These are phyloP conservation scores for Saturnispora silvae DNA, from an alignment of 805 yeast species.

Conservation along the genomic window DNA sequence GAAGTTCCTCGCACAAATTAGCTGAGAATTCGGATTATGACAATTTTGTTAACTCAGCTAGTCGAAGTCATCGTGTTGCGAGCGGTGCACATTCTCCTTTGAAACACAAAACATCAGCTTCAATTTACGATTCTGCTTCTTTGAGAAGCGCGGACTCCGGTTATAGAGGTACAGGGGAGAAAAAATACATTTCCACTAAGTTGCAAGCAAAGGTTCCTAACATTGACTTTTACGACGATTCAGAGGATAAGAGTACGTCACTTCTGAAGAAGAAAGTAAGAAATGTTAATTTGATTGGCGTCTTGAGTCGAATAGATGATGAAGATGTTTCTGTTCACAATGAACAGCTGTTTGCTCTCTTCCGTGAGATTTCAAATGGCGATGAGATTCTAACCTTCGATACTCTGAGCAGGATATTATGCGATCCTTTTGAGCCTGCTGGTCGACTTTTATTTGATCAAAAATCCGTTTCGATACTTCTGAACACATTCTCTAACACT, in stretches of 20 bases:
- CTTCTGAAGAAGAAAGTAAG: too few relatives aligned
- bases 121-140: conserved; percentile 6
- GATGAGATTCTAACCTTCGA: conserved; percentile 14
- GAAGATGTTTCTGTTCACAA: conserved; percentile 19
- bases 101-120: background rate
- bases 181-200: background rate
- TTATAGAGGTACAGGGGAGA: background rate
- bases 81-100: background rate
- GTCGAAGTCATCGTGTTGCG: background rate
- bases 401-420: conserved; percentile 13
- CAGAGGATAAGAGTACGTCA: too few relatives aligned
- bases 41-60: conserved; percentile 5
- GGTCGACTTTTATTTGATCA: conserved; percentile 11
- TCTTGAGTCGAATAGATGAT: conserved; percentile 9
- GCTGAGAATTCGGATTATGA: conserved; percentile 6
- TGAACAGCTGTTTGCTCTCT: conserved; percentile 13
- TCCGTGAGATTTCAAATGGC: conserved; percentile 12
- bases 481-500: conserved; percentile 15
- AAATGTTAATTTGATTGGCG: conserved; percentile 12
- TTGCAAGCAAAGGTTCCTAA: conserved; percentile 15
- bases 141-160: conserved; percentile 3
- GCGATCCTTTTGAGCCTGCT: conserved; percentile 18
- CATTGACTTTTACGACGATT: conserved; percentile 10
- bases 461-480: conserved; percentile 14
- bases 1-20: background rate